These are phyloP conservation scores for Dioscorea zingiberensis DNA, from an alignment of 106 monocot species.

Conservation along the genomic window DNA sequence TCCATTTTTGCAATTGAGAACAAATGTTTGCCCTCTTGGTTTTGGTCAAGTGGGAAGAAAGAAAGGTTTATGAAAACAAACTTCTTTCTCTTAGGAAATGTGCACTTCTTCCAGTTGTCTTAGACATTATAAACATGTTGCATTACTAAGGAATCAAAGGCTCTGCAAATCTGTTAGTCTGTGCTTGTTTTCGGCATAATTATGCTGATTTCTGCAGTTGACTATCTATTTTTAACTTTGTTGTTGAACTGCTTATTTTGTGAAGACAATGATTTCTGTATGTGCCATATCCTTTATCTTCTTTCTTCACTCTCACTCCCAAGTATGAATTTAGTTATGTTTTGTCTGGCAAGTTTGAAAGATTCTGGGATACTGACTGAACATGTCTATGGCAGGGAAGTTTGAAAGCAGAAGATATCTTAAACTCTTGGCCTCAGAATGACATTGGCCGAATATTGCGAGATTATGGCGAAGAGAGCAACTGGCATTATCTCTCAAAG, in stretches of 20 bases:
- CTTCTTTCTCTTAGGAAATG: no score
- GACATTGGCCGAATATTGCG: conserved; percentile 79
- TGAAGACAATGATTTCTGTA: background rate
- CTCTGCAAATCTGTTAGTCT: no score
- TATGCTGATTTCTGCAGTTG: background rate
- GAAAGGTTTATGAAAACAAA: background rate
- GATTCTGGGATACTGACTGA: conserved; percentile 5
- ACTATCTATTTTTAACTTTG: background rate
- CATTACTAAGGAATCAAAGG: no score
- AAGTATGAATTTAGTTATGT: background rate
- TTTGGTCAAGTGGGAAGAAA: background rate
- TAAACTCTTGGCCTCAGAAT: conserved; percentile 89
- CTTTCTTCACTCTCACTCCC: no score
- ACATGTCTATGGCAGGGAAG: conserved; percentile 47
- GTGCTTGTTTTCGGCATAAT: no score
- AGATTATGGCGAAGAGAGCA: conserved; percentile 97
- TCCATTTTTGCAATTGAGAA: background rate
- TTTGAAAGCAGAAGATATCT: conserved; percentile 79
- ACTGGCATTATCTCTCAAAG: conserved; percentile 65
- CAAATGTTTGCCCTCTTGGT: background rate
- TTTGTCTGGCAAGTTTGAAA: background rate
- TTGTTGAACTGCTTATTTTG: background rate
- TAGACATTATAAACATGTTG: background rate
- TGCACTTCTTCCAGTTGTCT: background rate
- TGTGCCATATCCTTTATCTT: background rate